Evolutionary conservation across 208 protist genomes (phyloP).

Genomic region (Trypanosoma melophagium): DNA sequence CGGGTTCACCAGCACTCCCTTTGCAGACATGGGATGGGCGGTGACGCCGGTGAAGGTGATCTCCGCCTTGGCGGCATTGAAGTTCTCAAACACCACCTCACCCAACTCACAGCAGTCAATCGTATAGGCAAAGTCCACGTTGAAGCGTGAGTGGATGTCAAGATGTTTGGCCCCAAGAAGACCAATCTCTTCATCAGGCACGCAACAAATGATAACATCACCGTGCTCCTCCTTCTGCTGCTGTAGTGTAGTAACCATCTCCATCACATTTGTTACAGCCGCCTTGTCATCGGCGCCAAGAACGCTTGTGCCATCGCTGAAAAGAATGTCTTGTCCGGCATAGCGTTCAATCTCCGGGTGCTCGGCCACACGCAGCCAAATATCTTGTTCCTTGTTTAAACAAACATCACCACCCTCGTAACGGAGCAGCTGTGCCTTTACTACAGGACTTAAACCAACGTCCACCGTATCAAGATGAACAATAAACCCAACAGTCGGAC

Average conservation of each 20-base stretch:
- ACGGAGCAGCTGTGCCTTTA: constrained; percentile 66
- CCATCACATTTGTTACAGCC: constrained; percentile 71
- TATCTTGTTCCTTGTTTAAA: constrained; percentile 69
- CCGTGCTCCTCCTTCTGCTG: constrained; percentile 51
- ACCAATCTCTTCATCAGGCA: constrained; percentile 87
- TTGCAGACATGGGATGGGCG: constrained; percentile 86
- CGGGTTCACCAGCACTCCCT: constrained; percentile 86
- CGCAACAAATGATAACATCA: constrained; percentile 79
- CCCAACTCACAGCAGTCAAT: constrained; percentile 86
- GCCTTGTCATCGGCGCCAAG: constrained; percentile 89
- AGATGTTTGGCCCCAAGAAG: constrained; percentile 81
- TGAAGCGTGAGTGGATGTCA: constrained; percentile 68
- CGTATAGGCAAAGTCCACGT: constrained; percentile 84
- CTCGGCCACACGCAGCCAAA: constrained; percentile 59
- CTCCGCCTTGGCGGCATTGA: constrained; percentile 65
- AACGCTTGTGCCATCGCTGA: constrained; percentile 87
- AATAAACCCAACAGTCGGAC: constrained; percentile 80
- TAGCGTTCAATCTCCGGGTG: constrained; percentile 78
- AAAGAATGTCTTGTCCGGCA: constrained; percentile 78
- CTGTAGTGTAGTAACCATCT: constrained; percentile 68
- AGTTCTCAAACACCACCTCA: constrained; percentile 86
- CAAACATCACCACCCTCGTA: constrained; percentile 77
- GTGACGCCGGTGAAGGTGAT: constrained; percentile 73
- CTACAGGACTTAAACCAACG: constrained; percentile 62
- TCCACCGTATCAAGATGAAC: constrained; percentile 87